A percentile compares a stretch with the other conserved stretches of the same genome.
phyloP scores from a whole-genome alignment of 306 rosid species.

The Echinosophora koreensis region DNA sequence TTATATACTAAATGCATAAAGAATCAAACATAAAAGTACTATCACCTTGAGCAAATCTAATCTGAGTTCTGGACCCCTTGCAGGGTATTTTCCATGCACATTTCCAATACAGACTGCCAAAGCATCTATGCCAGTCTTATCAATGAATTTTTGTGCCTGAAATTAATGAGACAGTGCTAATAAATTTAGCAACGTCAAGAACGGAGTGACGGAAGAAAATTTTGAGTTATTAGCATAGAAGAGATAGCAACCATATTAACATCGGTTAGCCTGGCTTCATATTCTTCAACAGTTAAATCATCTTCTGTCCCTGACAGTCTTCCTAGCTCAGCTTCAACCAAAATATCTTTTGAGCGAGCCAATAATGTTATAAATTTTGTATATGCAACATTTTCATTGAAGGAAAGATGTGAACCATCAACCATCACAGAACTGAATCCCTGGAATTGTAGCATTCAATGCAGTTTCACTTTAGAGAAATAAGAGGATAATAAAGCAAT shows the following conservation, averaged over 20 bases:
- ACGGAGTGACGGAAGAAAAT: constrained; percentile 1
- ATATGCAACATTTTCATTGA: constrained; percentile 73
- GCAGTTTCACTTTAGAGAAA: constrained; percentile 26
- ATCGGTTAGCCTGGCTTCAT: constrained; percentile 90
- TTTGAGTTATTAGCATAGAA: constrained; percentile 27
- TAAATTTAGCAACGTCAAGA: constrained; percentile 33
- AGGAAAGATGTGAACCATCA: constrained; percentile 94
- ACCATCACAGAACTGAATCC: constrained; percentile 93
- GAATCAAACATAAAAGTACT: constrained; percentile 18
- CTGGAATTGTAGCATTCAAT: constrained; percentile 57
- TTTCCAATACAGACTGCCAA: constrained; percentile 98
- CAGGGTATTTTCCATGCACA: constrained; percentile 93
- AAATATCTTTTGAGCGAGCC: constrained; percentile 81
- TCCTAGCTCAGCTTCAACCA: constrained; percentile 97
- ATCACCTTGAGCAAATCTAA: constrained; percentile 90
- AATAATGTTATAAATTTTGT: constrained; percentile 75
- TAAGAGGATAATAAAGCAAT: constrained; percentile 34
- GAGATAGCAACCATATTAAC: constrained; percentile 66
- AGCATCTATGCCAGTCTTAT: constrained; percentile 93
- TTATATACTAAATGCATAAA: background rate
- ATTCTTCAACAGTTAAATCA: constrained; percentile 89
- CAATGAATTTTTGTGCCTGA: constrained; percentile 92
- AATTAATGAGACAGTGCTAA: constrained; percentile 41
- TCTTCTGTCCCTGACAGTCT: constrained; percentile 98
- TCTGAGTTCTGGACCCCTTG: constrained; percentile 89